A percentile compares a stretch with the other conserved stretches of the same genome.
Evolutionary conservation across 2,329 filamentous ascomycete genomes (phyloP).

Genomic region (Epichloe scottii): DNA sequence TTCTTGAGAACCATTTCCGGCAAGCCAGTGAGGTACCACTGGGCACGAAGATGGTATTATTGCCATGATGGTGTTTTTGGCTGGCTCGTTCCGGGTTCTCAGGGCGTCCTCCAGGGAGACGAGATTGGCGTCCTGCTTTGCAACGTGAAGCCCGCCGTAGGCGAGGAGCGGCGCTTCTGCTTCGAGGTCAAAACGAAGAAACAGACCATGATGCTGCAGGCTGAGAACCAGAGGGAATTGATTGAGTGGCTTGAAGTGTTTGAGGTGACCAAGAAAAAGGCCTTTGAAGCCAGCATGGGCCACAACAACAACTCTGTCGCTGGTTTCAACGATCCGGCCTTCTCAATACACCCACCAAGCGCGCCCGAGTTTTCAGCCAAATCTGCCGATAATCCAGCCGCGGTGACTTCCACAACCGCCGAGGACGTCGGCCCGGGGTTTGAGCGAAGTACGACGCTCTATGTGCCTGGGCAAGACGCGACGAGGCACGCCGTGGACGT

Average conservation of each 20-base stretch:
- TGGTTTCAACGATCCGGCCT: conserved; percentile 57
- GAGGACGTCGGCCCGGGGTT: conserved; percentile 29
- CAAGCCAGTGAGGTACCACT: conserved; percentile 80
- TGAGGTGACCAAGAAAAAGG: conserved; percentile 85
- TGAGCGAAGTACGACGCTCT: conserved; percentile 54
- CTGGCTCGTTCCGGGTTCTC: conserved; percentile 72
- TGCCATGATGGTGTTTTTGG: conserved; percentile 93
- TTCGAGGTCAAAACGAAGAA: conserved; percentile 99
- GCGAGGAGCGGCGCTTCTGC: conserved; percentile 90
- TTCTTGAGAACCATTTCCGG: conserved; percentile 71
- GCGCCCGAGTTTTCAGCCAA: conserved; percentile 86
- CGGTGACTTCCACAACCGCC: conserved; percentile 39
- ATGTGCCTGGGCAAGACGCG: conserved; percentile 46
- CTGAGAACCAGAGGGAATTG: conserved; percentile 84
- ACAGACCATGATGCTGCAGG: conserved; percentile 76
- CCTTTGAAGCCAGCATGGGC: conserved; percentile 60
- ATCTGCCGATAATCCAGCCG: conserved; percentile 51
- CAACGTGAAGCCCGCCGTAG: conserved; percentile 78
- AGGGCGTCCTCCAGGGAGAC: conserved; percentile 89
- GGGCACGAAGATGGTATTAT: conserved; percentile 91
- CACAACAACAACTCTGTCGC: conserved; percentile 35
- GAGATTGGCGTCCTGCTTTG: conserved; percentile 92
- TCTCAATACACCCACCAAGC: conserved; percentile 79
- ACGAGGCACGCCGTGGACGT: conserved; percentile 64
- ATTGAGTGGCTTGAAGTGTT: conserved; percentile 91